Evolutionary conservation across 75 land plant species (phyloP).

Genomic region (Sequoia sempervirens): DNA sequence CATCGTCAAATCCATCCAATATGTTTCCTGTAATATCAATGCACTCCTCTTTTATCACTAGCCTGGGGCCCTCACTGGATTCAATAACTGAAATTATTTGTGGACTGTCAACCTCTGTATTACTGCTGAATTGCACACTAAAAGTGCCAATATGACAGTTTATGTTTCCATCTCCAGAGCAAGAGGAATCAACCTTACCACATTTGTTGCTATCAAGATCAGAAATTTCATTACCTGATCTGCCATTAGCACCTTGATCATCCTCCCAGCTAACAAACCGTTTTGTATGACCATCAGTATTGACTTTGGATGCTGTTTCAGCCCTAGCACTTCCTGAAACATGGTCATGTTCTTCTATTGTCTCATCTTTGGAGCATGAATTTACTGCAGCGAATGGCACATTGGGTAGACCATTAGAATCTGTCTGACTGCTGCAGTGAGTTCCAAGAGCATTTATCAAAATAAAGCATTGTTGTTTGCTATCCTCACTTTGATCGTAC

Average conservation of each 20-base stretch:
- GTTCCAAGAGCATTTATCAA: background rate
- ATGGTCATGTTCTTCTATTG: background rate
- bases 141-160: too few relatives aligned
- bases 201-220: background rate
- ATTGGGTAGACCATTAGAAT: background rate
- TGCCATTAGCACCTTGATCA: background rate
- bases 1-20: too few relatives aligned
- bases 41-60: too few relatives aligned
- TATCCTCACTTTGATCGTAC: too few relatives aligned
- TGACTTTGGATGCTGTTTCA: background rate
- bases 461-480: too few relatives aligned
- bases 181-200: background rate
- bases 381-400: too few relatives aligned
- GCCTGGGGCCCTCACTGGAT: too few relatives aligned
- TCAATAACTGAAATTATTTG: too few relatives aligned
- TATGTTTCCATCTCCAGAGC: background rate
- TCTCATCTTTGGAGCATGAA: too few relatives aligned
- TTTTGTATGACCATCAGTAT: background rate
- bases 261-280: background rate
- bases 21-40: too few relatives aligned
- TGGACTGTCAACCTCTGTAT: constrained; percentile 1
- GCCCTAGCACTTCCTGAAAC: background rate
- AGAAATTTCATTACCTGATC: background rate
- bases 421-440: background rate
- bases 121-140: background rate